A percentile compares a stretch with the other conserved stretches of the same genome.
These are phyloP conservation scores for Eucalyptus pumila DNA, from an alignment of 345 rosid genomes.

Conservation along the genomic window DNA sequence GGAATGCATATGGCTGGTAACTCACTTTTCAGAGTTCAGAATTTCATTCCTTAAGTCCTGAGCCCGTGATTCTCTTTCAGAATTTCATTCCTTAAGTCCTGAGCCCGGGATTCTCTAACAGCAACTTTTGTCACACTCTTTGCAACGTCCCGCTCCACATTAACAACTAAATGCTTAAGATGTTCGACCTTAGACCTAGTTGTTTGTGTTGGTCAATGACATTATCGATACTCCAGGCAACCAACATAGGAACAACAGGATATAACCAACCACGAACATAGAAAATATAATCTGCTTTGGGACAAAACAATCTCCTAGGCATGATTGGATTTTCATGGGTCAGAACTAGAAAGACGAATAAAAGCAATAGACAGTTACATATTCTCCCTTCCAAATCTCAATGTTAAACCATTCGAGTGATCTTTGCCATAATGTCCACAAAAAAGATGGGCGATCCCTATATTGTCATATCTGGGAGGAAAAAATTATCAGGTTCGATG, in stretches of 20 bases:
- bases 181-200: background rate
- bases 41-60: conserved; percentile 86
- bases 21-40: conserved; percentile 87
- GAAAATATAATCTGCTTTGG: background rate
- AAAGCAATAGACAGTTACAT: background rate
- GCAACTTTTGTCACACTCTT: conserved; percentile 84
- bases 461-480: background rate
- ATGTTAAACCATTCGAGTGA: background rate
- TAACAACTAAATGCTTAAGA: background rate
- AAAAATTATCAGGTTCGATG: background rate
- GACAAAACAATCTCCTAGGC: background rate
- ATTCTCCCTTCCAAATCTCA: background rate
- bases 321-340: background rate
- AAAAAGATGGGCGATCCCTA: background rate
- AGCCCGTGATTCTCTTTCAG: conserved; percentile 87
- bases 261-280: background rate
- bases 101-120: conserved; percentile 80
- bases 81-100: conserved; percentile 81
- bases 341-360: background rate
- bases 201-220: background rate
- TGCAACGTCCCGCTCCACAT: conserved; percentile 53
- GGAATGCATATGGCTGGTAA: background rate
- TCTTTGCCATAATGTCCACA: background rate
- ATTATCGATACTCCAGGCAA: background rate
- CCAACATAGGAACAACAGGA: background rate